Conservation (phyloP, 2,329 filamentous ascomycete species). For the Escovopsis sp. region DNA sequence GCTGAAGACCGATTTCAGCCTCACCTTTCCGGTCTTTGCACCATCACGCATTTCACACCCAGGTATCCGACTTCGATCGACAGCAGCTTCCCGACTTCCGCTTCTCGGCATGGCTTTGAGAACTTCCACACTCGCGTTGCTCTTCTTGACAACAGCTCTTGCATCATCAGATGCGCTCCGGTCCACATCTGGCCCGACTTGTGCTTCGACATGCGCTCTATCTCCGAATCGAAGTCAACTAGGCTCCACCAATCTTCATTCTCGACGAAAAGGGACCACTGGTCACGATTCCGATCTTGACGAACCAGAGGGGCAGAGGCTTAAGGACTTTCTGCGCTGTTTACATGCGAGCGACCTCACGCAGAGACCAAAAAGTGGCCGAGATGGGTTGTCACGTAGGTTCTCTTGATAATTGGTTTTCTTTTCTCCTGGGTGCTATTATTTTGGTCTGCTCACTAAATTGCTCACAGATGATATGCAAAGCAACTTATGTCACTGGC, state of each 20-base stretch:
- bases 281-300: conserved; percentile 32
- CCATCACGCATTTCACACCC: too few relatives aligned
- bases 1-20: too few relatives aligned
- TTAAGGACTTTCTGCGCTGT: conserved; percentile 35
- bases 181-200: conserved; percentile 40
- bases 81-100: too few relatives aligned
- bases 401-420: conserved; percentile 1
- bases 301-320: conserved; percentile 27
- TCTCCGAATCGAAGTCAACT: conserved; percentile 24
- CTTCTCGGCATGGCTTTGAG: conserved; percentile 1
- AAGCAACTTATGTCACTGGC: conserved; percentile 33
- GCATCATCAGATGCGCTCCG: conserved; percentile 26
- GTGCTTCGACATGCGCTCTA: conserved; percentile 34
- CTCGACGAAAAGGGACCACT: conserved; percentile 28
- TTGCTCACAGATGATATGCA: conserved; percentile 33
- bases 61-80: too few relatives aligned
- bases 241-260: conserved; percentile 32
- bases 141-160: conserved; percentile 2
- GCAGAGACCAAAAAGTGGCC: conserved; percentile 34
- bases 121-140: conserved; percentile 2
- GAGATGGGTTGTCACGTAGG: conserved; percentile 43
- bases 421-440: not conserved
- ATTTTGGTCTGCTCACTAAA: not conserved
- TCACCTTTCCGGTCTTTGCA: too few relatives aligned
- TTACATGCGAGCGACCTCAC: conserved; percentile 36